These are phyloP conservation scores for Bipolaris zeicola DNA, from an alignment of 2,329 filamentous ascomycete genomes.

Conservation along the genomic window DNA sequence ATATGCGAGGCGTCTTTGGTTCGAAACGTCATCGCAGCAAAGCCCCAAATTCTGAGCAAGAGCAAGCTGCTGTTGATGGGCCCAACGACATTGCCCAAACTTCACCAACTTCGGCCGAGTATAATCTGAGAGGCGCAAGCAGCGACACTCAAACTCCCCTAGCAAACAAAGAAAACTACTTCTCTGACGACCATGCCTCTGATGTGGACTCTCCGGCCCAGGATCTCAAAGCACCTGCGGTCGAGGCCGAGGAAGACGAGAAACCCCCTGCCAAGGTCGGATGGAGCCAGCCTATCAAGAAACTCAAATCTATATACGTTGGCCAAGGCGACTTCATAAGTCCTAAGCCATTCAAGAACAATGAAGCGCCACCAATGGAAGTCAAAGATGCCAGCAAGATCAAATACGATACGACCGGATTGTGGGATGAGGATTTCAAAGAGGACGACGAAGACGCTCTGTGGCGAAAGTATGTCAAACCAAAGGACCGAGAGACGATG, in stretches of 20 bases:
- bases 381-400: constrained; percentile 31
- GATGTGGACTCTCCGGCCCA: constrained; percentile 33
- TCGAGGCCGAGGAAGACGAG: constrained; percentile 22
- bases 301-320: constrained; percentile 31
- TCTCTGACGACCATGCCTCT: constrained; percentile 25
- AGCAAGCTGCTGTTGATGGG: constrained; percentile 27
- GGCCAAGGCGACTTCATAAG: constrained; percentile 47
- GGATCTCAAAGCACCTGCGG: constrained; percentile 22
- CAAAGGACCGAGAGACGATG: constrained; percentile 84
- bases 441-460: constrained; percentile 53
- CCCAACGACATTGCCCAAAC: constrained; percentile 24
- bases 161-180: constrained; percentile 33
- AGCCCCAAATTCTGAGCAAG: constrained; percentile 18
- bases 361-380: constrained; percentile 46
- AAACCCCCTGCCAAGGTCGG: constrained; percentile 24
- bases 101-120: constrained; percentile 39
- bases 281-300: constrained; percentile 27
- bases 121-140: constrained; percentile 33
- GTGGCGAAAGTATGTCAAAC: constrained; percentile 83
- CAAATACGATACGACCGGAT: constrained; percentile 38
- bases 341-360: constrained; percentile 50
- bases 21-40: constrained; percentile 18
- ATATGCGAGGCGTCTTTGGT: constrained; percentile 44
- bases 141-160: constrained; percentile 42
- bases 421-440: constrained; percentile 38